These are phyloP conservation scores for Cyclotella cryptica DNA, from an alignment of 108 stramenopile genomes.

Conservation along the genomic window DNA sequence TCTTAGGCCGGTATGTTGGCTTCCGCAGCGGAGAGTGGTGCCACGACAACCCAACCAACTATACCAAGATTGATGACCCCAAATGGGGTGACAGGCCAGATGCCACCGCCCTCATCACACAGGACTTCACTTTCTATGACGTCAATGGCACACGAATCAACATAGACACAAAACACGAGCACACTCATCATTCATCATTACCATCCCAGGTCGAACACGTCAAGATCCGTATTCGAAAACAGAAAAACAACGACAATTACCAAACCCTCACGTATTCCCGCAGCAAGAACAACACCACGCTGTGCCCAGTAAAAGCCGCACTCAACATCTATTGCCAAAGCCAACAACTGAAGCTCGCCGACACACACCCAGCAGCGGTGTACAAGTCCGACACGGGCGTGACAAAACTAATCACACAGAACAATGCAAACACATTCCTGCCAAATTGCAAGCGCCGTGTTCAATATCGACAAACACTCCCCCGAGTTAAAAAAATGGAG, in stretches of 20 bases:
- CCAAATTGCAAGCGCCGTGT: not conserved
- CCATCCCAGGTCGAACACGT: not conserved
- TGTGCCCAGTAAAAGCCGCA: slow-evolving; percentile 17
- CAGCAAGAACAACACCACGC: not conserved
- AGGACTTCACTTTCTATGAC: not conserved
- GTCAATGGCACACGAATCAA: not conserved
- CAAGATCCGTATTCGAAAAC: not conserved
- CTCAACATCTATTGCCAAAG: not conserved
- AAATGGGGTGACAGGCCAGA: not conserved
- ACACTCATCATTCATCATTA: not conserved
- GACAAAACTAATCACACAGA: not conserved
- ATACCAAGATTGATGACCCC: not conserved
- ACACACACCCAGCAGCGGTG: no score
- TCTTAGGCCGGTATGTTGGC: no score
- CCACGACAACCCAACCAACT: not conserved
- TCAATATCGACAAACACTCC: not conserved
- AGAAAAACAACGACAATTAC: no score
- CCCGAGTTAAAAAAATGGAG: not conserved
- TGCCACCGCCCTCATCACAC: not conserved
- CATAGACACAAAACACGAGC: not conserved
- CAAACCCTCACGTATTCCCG: not conserved
- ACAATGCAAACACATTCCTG: not conserved
- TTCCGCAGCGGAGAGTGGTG: slow-evolving; percentile 16
- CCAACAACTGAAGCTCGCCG: not conserved
- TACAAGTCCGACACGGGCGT: not conserved